phyloP scores from a whole-genome alignment of 441 rosid species.

The Adansonia gregorii region DNA sequence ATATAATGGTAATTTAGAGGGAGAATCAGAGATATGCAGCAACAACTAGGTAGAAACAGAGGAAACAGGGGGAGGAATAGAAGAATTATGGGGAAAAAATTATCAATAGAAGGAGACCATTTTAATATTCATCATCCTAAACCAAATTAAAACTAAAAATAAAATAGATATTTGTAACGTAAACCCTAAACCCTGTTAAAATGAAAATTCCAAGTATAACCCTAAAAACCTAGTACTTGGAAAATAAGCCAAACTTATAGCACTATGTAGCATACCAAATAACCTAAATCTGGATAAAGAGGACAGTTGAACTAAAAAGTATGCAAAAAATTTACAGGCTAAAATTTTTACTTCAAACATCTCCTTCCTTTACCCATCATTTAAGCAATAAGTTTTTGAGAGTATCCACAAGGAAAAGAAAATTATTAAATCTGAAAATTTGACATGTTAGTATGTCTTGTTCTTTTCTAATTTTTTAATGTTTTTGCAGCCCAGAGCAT shows the following conservation, averaged over 20 bases:
- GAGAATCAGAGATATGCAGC: not conserved
- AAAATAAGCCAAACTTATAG: not conserved
- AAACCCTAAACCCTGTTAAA: not conserved
- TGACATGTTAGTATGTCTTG: not conserved
- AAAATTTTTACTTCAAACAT: not conserved
- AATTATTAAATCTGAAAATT: not conserved
- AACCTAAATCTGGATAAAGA: not conserved
- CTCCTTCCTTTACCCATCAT: not conserved
- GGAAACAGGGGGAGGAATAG: not conserved
- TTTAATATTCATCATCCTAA: not conserved
- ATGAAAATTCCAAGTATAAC: not conserved
- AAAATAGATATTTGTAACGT: not conserved
- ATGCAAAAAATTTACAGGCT: not conserved
- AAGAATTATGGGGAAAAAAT: not conserved
- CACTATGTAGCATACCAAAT: not conserved
- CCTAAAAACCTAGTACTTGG: not conserved
- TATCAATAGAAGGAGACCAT: not conserved
- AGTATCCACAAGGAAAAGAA: not conserved
- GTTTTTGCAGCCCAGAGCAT: constrained; percentile 88
- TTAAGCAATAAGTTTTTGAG: not conserved
- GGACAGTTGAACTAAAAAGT: not conserved
- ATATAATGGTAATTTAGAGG: not conserved
- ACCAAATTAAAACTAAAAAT: not conserved
- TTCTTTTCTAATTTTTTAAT: constrained; percentile 26
- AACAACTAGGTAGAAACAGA: not conserved